phyloP scores from a whole-genome alignment of 768 basidiomycete species.

The Hebeloma cylindrosporum region DNA sequence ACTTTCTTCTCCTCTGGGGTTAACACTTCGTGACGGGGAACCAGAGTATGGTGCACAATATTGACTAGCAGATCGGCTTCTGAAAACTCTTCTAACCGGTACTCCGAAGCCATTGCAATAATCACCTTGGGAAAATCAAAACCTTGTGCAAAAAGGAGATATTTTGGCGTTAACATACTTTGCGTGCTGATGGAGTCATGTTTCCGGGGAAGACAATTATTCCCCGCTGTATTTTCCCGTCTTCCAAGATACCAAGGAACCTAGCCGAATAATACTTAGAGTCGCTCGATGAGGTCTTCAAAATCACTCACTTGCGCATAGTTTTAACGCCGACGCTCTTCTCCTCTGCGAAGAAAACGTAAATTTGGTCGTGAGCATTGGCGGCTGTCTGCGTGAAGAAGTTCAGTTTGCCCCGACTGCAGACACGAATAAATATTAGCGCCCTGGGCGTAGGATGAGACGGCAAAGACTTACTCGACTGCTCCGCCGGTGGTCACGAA shows the following conservation, averaged over 20 bases:
- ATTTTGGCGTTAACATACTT: constrained; percentile 48
- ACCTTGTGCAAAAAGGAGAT: neutral
- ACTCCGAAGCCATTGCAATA: constrained; percentile 82
- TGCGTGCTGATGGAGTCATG: constrained; percentile 96
- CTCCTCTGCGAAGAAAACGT: constrained; percentile 95
- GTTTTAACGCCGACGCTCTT: constrained; percentile 94
- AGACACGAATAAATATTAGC: too few species aligned
- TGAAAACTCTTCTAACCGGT: constrained; percentile 92
- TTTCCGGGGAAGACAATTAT: constrained; percentile 95
- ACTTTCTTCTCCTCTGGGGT: constrained; percentile 81
- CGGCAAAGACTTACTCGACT: constrained; percentile 73
- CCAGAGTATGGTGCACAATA: constrained; percentile 93
- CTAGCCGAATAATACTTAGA: constrained; percentile 42
- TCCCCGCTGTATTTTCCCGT: constrained; percentile 85
- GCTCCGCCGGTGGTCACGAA: constrained; percentile 74
- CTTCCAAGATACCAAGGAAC: constrained; percentile 86
- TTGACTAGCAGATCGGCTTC: constrained; percentile 97
- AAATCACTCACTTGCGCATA: constrained; percentile 83
- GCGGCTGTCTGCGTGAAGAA: constrained; percentile 80
- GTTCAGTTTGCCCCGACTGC: constrained; percentile 83
- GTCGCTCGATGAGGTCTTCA: neutral
- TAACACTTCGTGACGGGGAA: constrained; percentile 90
- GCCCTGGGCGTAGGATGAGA: constrained; percentile 1
- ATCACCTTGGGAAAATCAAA: constrained; percentile 63
- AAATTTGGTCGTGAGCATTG: constrained; percentile 78